Base-by-base conservation (phyloP, 352 stramenopile genomes). In the Blastocystis sp. region DNA sequence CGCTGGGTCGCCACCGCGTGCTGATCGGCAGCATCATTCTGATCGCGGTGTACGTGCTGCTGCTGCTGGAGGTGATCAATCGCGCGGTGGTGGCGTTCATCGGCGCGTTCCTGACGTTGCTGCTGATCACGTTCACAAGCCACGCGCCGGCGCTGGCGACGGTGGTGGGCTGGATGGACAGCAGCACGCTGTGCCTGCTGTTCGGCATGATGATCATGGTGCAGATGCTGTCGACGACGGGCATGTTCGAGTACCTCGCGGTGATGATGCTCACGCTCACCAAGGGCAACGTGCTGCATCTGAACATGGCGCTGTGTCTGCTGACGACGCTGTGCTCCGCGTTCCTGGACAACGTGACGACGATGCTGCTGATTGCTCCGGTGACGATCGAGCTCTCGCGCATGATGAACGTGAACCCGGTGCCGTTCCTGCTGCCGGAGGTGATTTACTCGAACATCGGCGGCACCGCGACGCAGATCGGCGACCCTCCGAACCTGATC, bases 191-290 rank as follows among this genome's bases (percentile, higher is more conserved):
- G 8, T 89, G 85, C 27, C 84, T 91, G 4, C 86, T 91, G 24
- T 91, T 91, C 79, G 89, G 89, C 40, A 91, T 91, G 89, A 91
- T 91, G 89, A 77, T 91, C 38, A 84, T 91, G 40, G 88, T 91
- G 11, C 88, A 89, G 56, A 87, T 90, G 59, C 65, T 91, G 7
- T 90, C 88, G 61, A 88, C 89, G 48, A 91, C 89, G 38, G 89
- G 89, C 34, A 54, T 91, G 46, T 91, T 91, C 87, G 89, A 91
- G 73, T 91, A 87, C 86, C 87, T 86, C 84, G 88, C 89, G 32
- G 88, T 91, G 16, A 61, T 86, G 32, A 63, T 89, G 8, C 63
- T 91, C 1, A 86, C 87, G 18, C 71, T 64, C 56, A 88, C 78
- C 4, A 89, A 89, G 51, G 88, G 89, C n/a, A 87, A 81, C 38